A percentile compares a stretch with the other conserved stretches of the same genome.
phyloP scores from a whole-genome alignment of 495 filamentous ascomycete species.

The Podospora tetraspora region DNA sequence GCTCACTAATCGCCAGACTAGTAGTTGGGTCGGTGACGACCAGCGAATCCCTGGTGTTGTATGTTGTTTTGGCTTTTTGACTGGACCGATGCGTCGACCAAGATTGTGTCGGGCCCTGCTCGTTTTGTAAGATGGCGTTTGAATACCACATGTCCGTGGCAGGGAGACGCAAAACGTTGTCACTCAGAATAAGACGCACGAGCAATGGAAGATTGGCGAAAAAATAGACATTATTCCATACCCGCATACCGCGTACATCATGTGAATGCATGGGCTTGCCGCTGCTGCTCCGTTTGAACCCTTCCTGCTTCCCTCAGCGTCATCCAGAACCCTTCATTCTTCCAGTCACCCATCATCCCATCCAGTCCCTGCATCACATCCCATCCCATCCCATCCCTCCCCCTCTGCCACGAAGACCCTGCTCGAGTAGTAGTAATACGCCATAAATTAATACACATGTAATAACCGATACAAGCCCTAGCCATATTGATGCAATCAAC shows the following conservation, averaged over 20 bases:
- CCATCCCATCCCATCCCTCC: too few species aligned
- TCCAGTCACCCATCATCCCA: too few species aligned
- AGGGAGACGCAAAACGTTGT: too few species aligned
- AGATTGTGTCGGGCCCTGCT: too few species aligned
- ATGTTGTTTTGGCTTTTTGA: constrained; percentile 20
- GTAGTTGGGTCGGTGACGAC: constrained; percentile 41
- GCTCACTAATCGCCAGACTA: constrained; percentile 31
- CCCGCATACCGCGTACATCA: not conserved
- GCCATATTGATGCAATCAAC: too few species aligned
- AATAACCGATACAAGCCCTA: not conserved
- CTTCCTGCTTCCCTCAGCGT: not conserved
- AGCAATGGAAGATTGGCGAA: too few species aligned
- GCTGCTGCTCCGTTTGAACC: not conserved
- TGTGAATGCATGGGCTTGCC: not conserved
- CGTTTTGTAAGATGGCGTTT: too few species aligned
- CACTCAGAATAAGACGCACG: too few species aligned
- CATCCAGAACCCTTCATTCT: not conserved
- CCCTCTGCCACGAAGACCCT: not conserved
- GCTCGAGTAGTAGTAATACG: not conserved
- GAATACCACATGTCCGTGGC: too few species aligned
- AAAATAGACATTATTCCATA: not conserved
- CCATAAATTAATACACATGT: not conserved
- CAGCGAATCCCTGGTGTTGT: constrained; percentile 40
- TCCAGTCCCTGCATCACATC: not conserved
- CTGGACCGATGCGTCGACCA: too few species aligned